Base-by-base conservation (phyloP, 2,329 filamentous ascomycete species). In the Colletotrichum orbiculare region DNA sequence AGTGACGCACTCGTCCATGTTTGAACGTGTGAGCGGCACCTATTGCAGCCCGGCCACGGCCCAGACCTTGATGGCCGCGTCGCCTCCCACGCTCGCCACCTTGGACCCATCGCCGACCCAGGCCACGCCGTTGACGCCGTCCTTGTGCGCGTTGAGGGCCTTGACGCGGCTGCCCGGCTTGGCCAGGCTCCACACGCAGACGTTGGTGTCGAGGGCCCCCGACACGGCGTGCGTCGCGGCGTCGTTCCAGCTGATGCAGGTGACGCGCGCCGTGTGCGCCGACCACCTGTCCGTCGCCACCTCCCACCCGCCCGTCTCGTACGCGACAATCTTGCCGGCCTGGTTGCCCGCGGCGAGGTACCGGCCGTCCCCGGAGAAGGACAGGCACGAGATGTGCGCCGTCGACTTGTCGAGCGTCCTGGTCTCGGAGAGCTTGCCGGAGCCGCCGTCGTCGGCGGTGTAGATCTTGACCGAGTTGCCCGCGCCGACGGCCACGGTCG, bases 11-110 rank as follows among this genome's bases (percentile, higher is more conserved):
- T 25, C 25, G 4, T 25, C 25, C 25, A 5, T 25, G 25, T 25
- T 4, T 25, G 25, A 25, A 42, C 46, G 33, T 15, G 25, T 6
- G 15, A 37, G 9, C 34, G 49, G 73, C 33, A 34, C 38, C 37
- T 76, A 86, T 70, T 81, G 78, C 72, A 90, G 71, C 0, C 83
- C 85, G 58, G 85, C 81, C 5, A 93, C 86, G 68, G 80, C 85
- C 96, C 96, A 99, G 54, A 95, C 84, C 84, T 98, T 99, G 52
- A 99, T 86, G 1, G 92, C 90, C 39, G 93, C 95, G 84, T 99
- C 96, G 10, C 90, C 92, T 49, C 96, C 96, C 5, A 88, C 88
- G 70, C 91, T 96, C 9, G 92, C 89, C 54, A 98, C 84, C 79
- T 87, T 92, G 33, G 38, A 52, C 63, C 83, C 83, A 8, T 85